These are phyloP conservation scores for Apiospora phragmitis DNA, from an alignment of 2,329 filamentous ascomycete species.

Conservation along the genomic window DNA sequence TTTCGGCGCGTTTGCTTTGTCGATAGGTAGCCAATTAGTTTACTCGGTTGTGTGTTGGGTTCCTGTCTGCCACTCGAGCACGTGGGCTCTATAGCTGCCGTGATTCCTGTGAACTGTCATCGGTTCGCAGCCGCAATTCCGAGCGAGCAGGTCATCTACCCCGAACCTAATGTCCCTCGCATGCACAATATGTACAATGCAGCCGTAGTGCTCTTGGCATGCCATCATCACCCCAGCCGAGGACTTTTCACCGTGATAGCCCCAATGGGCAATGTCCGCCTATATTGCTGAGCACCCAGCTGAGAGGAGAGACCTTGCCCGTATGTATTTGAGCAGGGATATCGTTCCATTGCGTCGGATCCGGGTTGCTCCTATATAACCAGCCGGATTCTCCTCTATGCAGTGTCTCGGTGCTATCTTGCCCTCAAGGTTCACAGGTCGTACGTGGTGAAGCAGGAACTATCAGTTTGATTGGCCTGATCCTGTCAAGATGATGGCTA, in stretches of 20 bases:
- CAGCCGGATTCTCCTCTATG: neutral
- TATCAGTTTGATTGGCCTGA: neutral
- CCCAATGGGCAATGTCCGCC: neutral
- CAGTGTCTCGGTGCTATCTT: neutral
- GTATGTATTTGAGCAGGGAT: neutral
- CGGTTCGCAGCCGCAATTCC: neutral
- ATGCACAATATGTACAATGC: neutral
- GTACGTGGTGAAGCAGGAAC: neutral
- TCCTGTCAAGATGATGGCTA: conserved; percentile 35
- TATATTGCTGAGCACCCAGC: neutral
- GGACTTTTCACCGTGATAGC: neutral
- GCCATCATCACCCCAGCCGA: conserved; percentile 2
- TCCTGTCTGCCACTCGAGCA: neutral
- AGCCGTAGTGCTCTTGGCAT: conserved; percentile 1
- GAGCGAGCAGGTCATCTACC: neutral
- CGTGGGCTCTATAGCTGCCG: neutral
- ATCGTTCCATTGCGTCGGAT: neutral
- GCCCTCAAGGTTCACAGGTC: conserved; percentile 3
- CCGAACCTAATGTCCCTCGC: neutral
- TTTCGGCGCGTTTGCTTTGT: neutral
- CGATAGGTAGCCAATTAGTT: neutral
- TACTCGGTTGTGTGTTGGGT: neutral
- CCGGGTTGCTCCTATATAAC: conserved; percentile 1
- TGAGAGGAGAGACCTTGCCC: neutral
- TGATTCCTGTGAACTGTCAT: neutral